Evolutionary conservation across 345 rosid genomes (phyloP).

Genomic region (Melastoma malabathricum): DNA sequence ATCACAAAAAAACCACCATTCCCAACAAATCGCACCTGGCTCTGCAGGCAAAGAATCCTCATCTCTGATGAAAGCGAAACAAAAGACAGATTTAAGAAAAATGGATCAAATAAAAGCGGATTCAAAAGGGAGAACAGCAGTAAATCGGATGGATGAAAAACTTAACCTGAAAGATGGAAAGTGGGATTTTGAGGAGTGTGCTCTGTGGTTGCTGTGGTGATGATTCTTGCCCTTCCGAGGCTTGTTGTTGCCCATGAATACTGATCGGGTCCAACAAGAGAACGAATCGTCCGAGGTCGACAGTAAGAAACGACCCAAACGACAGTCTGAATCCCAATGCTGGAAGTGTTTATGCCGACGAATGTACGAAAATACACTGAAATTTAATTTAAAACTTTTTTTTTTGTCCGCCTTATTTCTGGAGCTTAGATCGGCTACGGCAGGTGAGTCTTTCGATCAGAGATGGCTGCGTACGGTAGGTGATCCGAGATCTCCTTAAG

Average conservation of each 20-base stretch:
- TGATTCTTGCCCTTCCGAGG: conserved; percentile 28
- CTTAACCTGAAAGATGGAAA: conserved; percentile 18
- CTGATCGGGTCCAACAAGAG: not conserved
- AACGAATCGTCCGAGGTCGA: too few relatives aligned
- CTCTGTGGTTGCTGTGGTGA: conserved; percentile 17
- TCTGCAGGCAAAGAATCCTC: conserved; percentile 44
- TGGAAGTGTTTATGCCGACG: too few relatives aligned
- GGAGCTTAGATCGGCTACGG: too few relatives aligned
- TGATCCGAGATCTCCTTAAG: too few relatives aligned
- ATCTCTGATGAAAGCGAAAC: conserved; percentile 26
- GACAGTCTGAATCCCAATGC: too few relatives aligned
- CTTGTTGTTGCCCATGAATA: conserved; percentile 42
- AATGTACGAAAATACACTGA: too few relatives aligned
- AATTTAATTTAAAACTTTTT: too few relatives aligned
- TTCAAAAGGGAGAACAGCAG: too few relatives aligned
- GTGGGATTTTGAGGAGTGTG: conserved; percentile 33
- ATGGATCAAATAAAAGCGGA: not conserved
- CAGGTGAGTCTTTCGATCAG: too few relatives aligned
- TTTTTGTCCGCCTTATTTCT: too few relatives aligned
- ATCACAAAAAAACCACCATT: not conserved
- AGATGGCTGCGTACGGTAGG: too few relatives aligned
- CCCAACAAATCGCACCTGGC: conserved; percentile 19
- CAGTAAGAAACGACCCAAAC: too few relatives aligned
- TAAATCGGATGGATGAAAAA: not conserved
- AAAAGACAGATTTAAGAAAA: not conserved